A percentile compares a stretch with the other conserved stretches of the same genome.
Conservation (phyloP, 2,329 filamentous ascomycete genomes). For the Xylaria hypoxylon region DNA sequence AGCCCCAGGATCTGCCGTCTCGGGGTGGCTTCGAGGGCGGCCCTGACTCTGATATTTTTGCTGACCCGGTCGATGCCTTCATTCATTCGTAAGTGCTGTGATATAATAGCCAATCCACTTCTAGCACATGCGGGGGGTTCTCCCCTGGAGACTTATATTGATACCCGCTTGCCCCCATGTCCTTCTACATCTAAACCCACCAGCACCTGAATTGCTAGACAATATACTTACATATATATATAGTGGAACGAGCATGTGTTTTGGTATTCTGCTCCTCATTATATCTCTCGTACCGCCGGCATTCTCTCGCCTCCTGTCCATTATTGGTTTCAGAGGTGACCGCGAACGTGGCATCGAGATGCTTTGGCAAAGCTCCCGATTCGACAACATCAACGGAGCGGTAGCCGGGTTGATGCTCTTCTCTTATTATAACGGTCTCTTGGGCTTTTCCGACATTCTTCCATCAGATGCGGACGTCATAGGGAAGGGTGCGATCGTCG, state of each 20-base stretch:
- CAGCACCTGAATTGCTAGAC: background rate
- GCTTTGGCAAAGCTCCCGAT: conserved; percentile 90
- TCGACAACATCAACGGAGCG: conserved; percentile 91
- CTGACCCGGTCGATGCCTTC: conserved; percentile 84
- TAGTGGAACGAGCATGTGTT: conserved; percentile 89
- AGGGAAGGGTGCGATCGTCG: conserved; percentile 67
- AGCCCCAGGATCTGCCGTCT: conserved; percentile 4
- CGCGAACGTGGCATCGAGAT: conserved; percentile 83
- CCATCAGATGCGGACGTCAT: conserved; percentile 68
- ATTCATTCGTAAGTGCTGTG: conserved; percentile 67
- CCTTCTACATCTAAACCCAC: background rate
- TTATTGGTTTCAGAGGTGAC: conserved; percentile 93
- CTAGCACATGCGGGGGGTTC: background rate
- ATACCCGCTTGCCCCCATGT: background rate
- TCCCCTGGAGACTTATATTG: background rate
- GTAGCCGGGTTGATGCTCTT: conserved; percentile 85
- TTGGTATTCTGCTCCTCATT: conserved; percentile 84
- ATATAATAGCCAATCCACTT: background rate
- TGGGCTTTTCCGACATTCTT: conserved; percentile 89
- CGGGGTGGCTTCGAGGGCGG: conserved; percentile 52
- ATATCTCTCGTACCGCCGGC: conserved; percentile 94
- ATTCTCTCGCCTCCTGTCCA: conserved; percentile 85
- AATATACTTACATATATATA: conserved; percentile 23
- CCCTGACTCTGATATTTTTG: conserved; percentile 72
- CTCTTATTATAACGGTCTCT: conserved; percentile 87